Base-by-base conservation (phyloP, 257 asterid species). In the Nicotiana sylvestris region DNA sequence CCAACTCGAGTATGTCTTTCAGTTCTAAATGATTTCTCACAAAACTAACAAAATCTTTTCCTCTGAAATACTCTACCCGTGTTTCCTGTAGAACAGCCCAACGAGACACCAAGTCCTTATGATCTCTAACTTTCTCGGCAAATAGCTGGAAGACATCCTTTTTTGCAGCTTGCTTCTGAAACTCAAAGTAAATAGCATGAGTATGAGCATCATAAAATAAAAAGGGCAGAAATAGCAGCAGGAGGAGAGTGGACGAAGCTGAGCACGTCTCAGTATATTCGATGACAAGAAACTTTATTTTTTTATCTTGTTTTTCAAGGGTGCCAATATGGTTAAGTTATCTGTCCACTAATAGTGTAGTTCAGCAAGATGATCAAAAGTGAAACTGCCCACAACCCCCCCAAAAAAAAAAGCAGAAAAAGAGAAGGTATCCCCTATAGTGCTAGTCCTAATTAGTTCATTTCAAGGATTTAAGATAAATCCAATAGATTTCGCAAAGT, bases 21-120 rank as follows among this genome's bases (percentile, higher is more conserved):
- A 93, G 85, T 83, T 96, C 99, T 7, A 90, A 85, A 87, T 91
- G 97, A 87, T 90, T 94, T 85, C 87, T 93, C 90, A 94, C 86
- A 85, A 96, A 96, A 84, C 92, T 86, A 74, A 94, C 88, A 81
- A 96, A 90, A 89, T 94, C 97, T 87, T 96, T 94, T 86, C 99
- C 99, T 86, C 97, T 90, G 84, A 96, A 93, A 88, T 96, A 96
- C 84, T 96, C 99, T 39, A 96, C 99, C 25, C 99, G 92, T 7
- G 99, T 94, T 91, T 96, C 99, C 87, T 96, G 99, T 82, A 96
- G 92, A 87, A 96, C 91, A 10, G 98, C 99, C 99, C 99, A 96
- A 86, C 99, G 93, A 77, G 99, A 96, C 86, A 89, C 98, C 87
- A 96, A 86, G 86, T 90, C 97, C 90, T 96, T 96, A 85, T 94